phyloP scores from a whole-genome alignment of 176 grass and related monocot species.

The Pontederia crassipes region DNA sequence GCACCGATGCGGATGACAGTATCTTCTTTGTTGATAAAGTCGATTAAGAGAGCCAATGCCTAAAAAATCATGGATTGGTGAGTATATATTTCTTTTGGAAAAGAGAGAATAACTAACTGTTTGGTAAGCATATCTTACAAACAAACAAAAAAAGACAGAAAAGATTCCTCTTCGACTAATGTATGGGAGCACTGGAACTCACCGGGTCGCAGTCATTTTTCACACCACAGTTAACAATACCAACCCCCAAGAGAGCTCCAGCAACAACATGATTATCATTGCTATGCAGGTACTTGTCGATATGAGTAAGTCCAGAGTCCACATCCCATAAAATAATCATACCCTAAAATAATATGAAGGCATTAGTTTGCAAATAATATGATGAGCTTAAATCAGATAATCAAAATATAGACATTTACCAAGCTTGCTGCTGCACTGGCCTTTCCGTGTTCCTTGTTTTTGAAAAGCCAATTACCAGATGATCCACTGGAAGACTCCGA shows the following conservation, averaged over 20 bases:
- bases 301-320: conserved; percentile 75
- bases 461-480: conserved; percentile 89
- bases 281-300: conserved; percentile 91
- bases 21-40: conserved; percentile 87
- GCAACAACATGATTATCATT: conserved; percentile 87
- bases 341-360: conserved; percentile 36
- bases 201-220: conserved; percentile 98
- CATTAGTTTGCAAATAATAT: conserved; percentile 11
- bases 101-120: no score
- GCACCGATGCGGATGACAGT: conserved; percentile 73
- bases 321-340: conserved; percentile 98
- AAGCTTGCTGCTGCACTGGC: conserved; percentile 87
- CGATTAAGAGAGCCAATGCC: conserved; percentile 87
- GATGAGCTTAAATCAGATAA: background rate
- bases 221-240: conserved; percentile 77
- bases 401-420: conserved; percentile 31
- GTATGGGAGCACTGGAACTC: conserved; percentile 10
- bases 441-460: conserved; percentile 97
- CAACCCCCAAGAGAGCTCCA: conserved; percentile 91
- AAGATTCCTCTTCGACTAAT: background rate
- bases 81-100: background rate
- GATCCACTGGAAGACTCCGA: conserved; percentile 80
- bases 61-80: conserved; percentile 14
- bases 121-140: background rate
- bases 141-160: background rate